A percentile compares a stretch with the other conserved stretches of the same genome.
Evolutionary conservation across 768 basidiomycete genomes (phyloP).

Genomic region (Pleurotus giganteus): DNA sequence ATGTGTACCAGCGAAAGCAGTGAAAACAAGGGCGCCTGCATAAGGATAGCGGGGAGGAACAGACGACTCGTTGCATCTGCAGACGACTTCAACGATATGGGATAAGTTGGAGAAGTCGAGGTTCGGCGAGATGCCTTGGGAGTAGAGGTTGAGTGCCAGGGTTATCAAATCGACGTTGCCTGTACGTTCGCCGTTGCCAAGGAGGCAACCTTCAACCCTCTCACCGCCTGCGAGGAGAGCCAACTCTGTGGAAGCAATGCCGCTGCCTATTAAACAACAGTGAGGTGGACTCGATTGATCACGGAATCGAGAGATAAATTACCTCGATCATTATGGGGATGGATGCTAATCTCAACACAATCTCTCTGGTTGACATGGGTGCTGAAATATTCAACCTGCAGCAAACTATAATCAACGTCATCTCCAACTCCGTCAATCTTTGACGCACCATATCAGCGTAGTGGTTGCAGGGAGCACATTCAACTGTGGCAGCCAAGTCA

Average conservation of each 20-base stretch:
- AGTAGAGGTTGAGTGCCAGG: slow-evolving; percentile 79
- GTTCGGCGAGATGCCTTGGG: slow-evolving; percentile 74
- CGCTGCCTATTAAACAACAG: slow-evolving; percentile 49
- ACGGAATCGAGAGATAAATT: not conserved
- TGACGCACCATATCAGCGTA: slow-evolving; percentile 74
- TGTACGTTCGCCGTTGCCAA: slow-evolving; percentile 85
- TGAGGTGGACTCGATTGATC: not conserved
- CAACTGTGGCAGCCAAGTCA: slow-evolving; percentile 83
- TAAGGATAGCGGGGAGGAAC: slow-evolving; percentile 82
- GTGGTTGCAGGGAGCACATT: slow-evolving; percentile 81
- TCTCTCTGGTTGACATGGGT: slow-evolving; percentile 70
- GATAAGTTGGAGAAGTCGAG: slow-evolving; percentile 77
- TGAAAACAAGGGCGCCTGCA: slow-evolving; percentile 82
- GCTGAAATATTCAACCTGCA: slow-evolving; percentile 79
- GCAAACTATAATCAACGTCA: no score
- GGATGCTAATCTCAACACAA: slow-evolving; percentile 68
- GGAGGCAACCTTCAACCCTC: slow-evolving; percentile 80
- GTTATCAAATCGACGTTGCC: slow-evolving; percentile 86
- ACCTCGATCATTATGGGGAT: slow-evolving; percentile 84
- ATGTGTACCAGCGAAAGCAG: slow-evolving; percentile 83
- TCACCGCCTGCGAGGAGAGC: slow-evolving; percentile 78
- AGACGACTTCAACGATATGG: slow-evolving; percentile 71
- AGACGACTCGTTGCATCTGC: slow-evolving; percentile 75
- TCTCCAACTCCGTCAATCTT: no score
- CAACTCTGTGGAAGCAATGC: slow-evolving; percentile 77